Conservation (phyloP, 352 stramenopile species). For the Phytopythium montanum region DNA sequence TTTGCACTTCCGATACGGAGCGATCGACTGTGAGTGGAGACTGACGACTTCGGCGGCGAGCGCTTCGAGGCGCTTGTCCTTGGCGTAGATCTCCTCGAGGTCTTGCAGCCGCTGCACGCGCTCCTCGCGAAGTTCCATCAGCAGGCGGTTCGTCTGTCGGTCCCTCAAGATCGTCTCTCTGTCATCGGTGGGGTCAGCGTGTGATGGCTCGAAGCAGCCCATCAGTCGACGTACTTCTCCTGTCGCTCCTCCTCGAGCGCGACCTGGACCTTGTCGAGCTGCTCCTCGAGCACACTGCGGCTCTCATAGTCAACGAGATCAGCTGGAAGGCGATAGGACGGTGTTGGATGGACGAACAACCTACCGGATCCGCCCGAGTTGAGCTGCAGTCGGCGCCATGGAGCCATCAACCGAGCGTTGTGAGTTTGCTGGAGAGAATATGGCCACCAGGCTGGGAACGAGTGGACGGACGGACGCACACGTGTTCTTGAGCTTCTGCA, state of each 20-base stretch:
- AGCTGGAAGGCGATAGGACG: background rate
- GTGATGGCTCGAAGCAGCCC: too few species aligned
- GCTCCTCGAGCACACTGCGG: slow-evolving; percentile 52
- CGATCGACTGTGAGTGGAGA: background rate
- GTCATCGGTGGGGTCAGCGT: background rate
- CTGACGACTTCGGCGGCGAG: slow-evolving; percentile 54
- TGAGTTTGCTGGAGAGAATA: too few species aligned
- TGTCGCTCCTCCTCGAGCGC: slow-evolving; percentile 63
- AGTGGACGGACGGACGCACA: slow-evolving; percentile 46
- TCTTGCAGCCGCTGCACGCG: slow-evolving; percentile 77
- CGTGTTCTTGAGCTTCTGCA: slow-evolving; percentile 81
- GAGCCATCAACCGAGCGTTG: background rate
- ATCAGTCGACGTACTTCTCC: slow-evolving; percentile 45
- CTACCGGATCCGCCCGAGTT: slow-evolving; percentile 59
- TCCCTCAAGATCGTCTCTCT: slow-evolving; percentile 76
- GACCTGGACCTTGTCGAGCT: slow-evolving; percentile 57
- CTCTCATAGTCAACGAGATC: background rate
- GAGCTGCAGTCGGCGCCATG: slow-evolving; percentile 25
- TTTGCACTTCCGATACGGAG: background rate
- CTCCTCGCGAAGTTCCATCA: slow-evolving; percentile 71
- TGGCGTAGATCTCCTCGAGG: slow-evolving; percentile 76
- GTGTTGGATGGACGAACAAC: background rate
- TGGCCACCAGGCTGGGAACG: too few species aligned
- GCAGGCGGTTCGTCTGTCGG: slow-evolving; percentile 54
- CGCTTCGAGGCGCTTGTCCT: slow-evolving; percentile 69